Conservation (phyloP, 805 yeast genomes). For the Maudiozyma pseudohumilis region DNA sequence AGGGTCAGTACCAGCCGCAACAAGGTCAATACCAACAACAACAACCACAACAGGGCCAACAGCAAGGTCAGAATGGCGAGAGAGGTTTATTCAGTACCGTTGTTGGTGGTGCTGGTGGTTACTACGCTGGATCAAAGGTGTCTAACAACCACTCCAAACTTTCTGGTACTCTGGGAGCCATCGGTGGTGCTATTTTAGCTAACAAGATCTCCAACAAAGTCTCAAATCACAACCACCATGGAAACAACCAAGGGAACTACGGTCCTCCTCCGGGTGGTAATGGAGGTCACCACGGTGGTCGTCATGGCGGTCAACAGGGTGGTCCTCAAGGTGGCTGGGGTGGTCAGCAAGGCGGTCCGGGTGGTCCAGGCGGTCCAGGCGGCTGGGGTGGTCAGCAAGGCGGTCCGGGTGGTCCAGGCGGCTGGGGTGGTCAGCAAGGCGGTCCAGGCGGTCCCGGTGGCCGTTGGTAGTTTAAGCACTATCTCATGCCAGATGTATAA, state of each 20-base stretch:
- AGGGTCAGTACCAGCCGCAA: neutral
- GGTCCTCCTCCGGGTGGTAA: slow-evolving; percentile 1
- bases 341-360: slow-evolving; percentile 7
- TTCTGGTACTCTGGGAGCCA: slow-evolving; percentile 43
- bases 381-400: slow-evolving; percentile 7
- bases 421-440: slow-evolving; percentile 8
- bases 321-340: slow-evolving; percentile 13
- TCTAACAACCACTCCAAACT: slow-evolving; percentile 24
- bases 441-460: slow-evolving; percentile 8
- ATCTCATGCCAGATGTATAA: too few relatives aligned
- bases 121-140: slow-evolving; percentile 39
- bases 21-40: slow-evolving; percentile 23
- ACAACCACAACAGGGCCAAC: slow-evolving; percentile 16
- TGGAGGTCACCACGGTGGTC: slow-evolving; percentile 1
- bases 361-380: slow-evolving; percentile 8
- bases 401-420: slow-evolving; percentile 9
- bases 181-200: slow-evolving; percentile 46
- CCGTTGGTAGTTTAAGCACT: slow-evolving; percentile 7
- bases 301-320: slow-evolving; percentile 9
- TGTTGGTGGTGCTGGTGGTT: slow-evolving; percentile 46
- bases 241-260: neutral
- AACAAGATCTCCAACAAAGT: slow-evolving; percentile 36
- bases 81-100: slow-evolving; percentile 5
- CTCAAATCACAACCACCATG: slow-evolving; percentile 1
- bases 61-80: slow-evolving; percentile 27